phyloP scores from a whole-genome alignment of 805 yeast genomes.

The Saccharomyces mikatae region DNA sequence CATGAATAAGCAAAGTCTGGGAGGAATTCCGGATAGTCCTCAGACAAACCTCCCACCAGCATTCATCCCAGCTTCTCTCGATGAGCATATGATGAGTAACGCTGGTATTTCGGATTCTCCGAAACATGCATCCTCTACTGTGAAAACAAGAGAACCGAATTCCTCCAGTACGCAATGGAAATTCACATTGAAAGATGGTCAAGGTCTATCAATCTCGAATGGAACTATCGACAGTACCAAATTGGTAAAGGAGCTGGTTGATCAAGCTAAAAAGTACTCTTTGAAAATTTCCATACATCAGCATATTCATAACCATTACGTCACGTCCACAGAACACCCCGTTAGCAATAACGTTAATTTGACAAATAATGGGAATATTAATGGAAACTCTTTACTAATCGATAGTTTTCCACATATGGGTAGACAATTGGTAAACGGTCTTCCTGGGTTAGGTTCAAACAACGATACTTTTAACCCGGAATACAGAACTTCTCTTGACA shows the following conservation, averaged over 20 bases:
- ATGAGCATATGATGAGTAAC: background rate
- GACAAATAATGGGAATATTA: background rate
- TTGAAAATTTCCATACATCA: constrained; percentile 70
- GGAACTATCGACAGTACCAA: constrained; percentile 49
- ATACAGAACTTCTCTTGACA: constrained; percentile 3
- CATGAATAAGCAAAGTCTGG: background rate
- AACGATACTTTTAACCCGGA: constrained; percentile 2
- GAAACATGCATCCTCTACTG: background rate
- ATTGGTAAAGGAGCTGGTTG: constrained; percentile 48
- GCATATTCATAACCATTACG: constrained; percentile 75
- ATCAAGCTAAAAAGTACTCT: constrained; percentile 50
- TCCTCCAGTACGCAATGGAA: constrained; percentile 49
- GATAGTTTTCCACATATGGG: background rate
- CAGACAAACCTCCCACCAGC: background rate
- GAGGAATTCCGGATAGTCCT: background rate
- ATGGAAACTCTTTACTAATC: background rate
- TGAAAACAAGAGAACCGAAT: constrained; percentile 2
- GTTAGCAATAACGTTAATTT: background rate
- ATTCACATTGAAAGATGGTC: constrained; percentile 42
- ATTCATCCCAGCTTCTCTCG: background rate
- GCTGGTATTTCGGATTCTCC: background rate
- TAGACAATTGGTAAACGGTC: background rate
- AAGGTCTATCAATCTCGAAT: constrained; percentile 37
- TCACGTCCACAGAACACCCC: background rate
- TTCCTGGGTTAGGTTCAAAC: background rate